A percentile compares a stretch with the other conserved stretches of the same genome.
Conservation (phyloP, 176 grass and related monocot genomes). For the Neostapfia colusana region DNA sequence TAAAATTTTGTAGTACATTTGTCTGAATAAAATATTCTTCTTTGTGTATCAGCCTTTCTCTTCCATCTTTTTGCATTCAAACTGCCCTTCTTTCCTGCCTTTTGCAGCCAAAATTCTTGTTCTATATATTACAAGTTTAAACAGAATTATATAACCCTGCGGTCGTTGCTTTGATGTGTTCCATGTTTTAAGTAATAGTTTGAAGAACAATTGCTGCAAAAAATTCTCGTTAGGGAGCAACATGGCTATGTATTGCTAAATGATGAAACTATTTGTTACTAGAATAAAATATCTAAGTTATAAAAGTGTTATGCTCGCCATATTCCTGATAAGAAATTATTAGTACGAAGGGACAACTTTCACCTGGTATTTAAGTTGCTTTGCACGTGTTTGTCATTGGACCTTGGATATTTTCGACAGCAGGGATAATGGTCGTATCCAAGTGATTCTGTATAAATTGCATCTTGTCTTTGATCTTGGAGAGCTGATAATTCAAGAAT, state of each 20-base stretch:
- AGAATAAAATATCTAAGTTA: neutral
- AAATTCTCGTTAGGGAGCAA: neutral
- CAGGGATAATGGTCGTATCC: neutral
- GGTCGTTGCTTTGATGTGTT: neutral
- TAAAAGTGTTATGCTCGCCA: neutral
- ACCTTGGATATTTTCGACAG: neutral
- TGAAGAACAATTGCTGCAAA: neutral
- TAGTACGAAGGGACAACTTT: neutral
- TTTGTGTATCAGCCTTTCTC: slow-evolving; percentile 2
- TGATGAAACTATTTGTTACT: neutral
- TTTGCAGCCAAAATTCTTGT: neutral
- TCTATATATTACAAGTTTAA: neutral
- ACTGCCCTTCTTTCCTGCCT: neutral
- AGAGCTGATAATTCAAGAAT: neutral
- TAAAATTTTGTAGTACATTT: neutral
- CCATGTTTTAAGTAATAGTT: neutral
- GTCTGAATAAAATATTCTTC: slow-evolving; percentile 4
- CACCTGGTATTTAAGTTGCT: neutral
- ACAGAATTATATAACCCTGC: neutral
- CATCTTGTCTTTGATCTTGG: neutral
- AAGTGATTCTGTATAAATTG: neutral
- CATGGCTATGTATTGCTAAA: neutral
- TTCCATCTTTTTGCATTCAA: too few relatives aligned
- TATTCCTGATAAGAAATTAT: neutral
- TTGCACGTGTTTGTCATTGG: neutral